Evolutionary conservation across 1,284 basidiomycete genomes (phyloP).

Genomic region (Paramarasmius palmivorus): DNA sequence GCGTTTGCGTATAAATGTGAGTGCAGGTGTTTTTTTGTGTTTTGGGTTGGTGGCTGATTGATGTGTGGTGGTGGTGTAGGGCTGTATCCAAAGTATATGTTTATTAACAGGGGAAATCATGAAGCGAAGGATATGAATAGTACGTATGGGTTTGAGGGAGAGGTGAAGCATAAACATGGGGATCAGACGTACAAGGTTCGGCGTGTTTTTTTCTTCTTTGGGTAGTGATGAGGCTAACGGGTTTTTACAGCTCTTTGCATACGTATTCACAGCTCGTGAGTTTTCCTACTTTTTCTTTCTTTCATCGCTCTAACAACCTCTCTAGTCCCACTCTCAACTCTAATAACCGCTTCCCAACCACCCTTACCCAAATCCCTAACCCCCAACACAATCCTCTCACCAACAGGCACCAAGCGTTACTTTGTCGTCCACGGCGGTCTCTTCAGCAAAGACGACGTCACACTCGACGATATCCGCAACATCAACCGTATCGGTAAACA

Average conservation of each 20-base stretch:
- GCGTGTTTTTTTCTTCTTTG: neutral
- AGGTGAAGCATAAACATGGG: constrained; percentile 94
- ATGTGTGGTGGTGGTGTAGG: no score
- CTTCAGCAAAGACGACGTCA: constrained; percentile 93
- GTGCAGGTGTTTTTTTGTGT: constrained; percentile 23
- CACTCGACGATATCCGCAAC: constrained; percentile 88
- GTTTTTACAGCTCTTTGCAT: constrained; percentile 77
- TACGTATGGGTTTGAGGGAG: constrained; percentile 94
- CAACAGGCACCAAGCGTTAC: constrained; percentile 84
- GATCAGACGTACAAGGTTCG: constrained; percentile 85
- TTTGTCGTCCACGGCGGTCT: constrained; percentile 97
- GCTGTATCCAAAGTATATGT: constrained; percentile 87
- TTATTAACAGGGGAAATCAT: constrained; percentile 95
- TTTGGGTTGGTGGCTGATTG: constrained; percentile 16
- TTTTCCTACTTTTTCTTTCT: no score
- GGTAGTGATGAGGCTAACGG: constrained; percentile 8
- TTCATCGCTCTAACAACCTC: neutral
- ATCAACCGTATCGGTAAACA: constrained; percentile 88
- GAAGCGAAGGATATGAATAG: constrained; percentile 92
- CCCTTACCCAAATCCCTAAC: constrained; percentile 48
- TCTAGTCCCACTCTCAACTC: constrained; percentile 86
- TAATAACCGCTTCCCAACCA: constrained; percentile 74
- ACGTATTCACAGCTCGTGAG: constrained; percentile 88
- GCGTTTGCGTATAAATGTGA: constrained; percentile 96
- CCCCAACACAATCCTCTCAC: constrained; percentile 71